phyloP scores from a whole-genome alignment of 805 yeast genomes.

The Ogataea pignaliae region DNA sequence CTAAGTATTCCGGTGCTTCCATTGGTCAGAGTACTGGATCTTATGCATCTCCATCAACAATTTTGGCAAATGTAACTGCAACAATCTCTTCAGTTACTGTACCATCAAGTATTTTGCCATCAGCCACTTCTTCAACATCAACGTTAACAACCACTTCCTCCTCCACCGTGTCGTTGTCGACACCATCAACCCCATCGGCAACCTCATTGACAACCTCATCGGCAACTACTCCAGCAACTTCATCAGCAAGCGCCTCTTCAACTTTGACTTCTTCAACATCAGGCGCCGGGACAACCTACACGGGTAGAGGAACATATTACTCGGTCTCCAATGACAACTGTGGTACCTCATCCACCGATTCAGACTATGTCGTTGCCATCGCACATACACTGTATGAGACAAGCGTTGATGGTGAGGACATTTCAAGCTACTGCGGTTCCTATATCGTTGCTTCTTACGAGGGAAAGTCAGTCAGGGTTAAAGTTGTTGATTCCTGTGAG shows the following conservation, averaged over 20 bases:
- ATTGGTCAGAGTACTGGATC: no score
- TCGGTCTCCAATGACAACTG: constrained; percentile 46
- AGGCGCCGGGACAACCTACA: constrained; percentile 3
- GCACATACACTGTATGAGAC: constrained; percentile 38
- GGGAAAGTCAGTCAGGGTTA: constrained; percentile 47
- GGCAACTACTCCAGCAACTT: constrained; percentile 2
- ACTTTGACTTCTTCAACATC: background rate
- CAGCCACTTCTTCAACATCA: no score
- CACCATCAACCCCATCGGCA: constrained; percentile 3
- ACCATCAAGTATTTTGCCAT: no score
- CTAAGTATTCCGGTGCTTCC: no score
- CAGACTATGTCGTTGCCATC: constrained; percentile 47
- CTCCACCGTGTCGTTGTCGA: background rate
- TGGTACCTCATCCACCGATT: constrained; percentile 37
- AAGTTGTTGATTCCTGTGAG: constrained; percentile 50
- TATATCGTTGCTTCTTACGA: constrained; percentile 41
- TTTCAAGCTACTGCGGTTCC: constrained; percentile 45
- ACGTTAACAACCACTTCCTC: background rate
- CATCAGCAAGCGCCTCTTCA: no score
- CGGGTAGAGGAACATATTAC: constrained; percentile 50
- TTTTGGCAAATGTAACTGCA: no score
- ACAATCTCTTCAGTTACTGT: no score
- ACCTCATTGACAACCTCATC: constrained; percentile 5
- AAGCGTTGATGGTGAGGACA: constrained; percentile 18
- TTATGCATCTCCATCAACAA: no score